phyloP scores from a whole-genome alignment of 352 stramenopile genomes.

The Pythium folliculosum region DNA sequence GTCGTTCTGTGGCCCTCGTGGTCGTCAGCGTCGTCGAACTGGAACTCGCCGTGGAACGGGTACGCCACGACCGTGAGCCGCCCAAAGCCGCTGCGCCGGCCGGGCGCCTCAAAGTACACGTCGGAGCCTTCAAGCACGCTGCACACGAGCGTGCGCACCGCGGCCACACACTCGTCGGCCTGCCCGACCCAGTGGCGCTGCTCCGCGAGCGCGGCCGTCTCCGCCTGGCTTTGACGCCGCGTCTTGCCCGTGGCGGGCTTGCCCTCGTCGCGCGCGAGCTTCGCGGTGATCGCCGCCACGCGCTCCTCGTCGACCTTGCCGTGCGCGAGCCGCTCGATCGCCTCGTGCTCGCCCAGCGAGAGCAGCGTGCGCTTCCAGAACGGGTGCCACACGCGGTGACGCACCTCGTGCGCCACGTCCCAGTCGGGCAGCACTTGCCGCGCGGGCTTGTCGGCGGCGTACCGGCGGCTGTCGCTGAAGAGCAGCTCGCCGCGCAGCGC shows the following conservation, averaged over 20 bases:
- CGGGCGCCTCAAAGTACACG: constrained; percentile 35
- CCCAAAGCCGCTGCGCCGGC: constrained; percentile 31
- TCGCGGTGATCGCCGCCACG: constrained; percentile 12
- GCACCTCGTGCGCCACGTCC: constrained; percentile 45
- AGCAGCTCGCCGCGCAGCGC: constrained; percentile 33
- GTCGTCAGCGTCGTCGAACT: constrained; percentile 44
- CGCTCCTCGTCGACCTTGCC: constrained; percentile 25
- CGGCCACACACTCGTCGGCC: constrained; percentile 29
- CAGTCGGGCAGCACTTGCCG: constrained; percentile 35
- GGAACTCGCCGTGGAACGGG: constrained; percentile 48
- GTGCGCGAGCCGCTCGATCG: constrained; percentile 39
- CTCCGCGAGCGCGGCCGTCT: background rate
- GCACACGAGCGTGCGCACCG: constrained; percentile 31
- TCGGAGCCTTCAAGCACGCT: constrained; percentile 46
- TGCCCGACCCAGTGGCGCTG: constrained; percentile 42
- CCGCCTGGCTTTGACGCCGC: background rate
- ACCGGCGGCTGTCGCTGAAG: constrained; percentile 44
- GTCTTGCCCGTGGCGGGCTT: too few species aligned
- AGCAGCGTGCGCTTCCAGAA: constrained; percentile 51
- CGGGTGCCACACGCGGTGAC: constrained; percentile 54
- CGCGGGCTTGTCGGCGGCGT: constrained; percentile 30
- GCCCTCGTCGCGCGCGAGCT: too few species aligned
- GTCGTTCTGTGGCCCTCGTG: background rate
- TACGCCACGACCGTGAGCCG: constrained; percentile 48
- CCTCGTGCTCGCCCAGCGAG: constrained; percentile 23